A percentile compares a stretch with the other conserved stretches of the same genome.
Conservation (phyloP, 306 rosid species). For the Acmispon strigosus region DNA sequence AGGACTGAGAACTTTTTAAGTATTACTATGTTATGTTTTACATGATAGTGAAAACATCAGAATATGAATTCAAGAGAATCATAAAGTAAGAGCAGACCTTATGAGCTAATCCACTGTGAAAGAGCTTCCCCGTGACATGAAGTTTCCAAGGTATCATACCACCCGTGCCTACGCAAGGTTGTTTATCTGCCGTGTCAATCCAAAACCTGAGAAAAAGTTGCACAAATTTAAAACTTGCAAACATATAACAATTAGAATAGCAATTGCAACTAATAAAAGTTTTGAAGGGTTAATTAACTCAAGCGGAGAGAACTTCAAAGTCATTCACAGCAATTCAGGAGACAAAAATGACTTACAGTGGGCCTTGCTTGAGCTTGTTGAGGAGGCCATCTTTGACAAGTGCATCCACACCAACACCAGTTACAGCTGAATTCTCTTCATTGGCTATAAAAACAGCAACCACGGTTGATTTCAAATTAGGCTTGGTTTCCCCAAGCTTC, state of each 20-base stretch:
- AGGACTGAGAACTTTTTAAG: neutral
- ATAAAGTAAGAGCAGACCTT: conserved; percentile 38
- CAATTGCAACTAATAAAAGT: neutral
- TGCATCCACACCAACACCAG: conserved; percentile 88
- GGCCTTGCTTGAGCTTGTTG: conserved; percentile 66
- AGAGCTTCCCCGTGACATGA: conserved; percentile 71
- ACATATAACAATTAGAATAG: neutral
- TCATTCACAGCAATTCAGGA: neutral
- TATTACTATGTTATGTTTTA: no score
- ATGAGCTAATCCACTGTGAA: conserved; percentile 90
- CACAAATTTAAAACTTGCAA: neutral
- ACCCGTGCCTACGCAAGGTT: conserved; percentile 92
- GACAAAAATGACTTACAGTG: conserved; percentile 50
- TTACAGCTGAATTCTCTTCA: conserved; percentile 79
- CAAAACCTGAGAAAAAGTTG: conserved; percentile 50
- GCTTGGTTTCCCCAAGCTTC: conserved; percentile 75
- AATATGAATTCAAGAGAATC: neutral
- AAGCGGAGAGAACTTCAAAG: neutral
- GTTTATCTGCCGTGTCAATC: conserved; percentile 92
- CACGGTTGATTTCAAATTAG: conserved; percentile 66
- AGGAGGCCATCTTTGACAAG: conserved; percentile 78
- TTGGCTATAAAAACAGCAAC: conserved; percentile 86
- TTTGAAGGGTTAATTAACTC: neutral
- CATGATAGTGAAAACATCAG: neutral
- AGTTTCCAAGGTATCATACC: conserved; percentile 94